phyloP scores from a whole-genome alignment of 306 rosid genomes.

The Lablab purpureus region DNA sequence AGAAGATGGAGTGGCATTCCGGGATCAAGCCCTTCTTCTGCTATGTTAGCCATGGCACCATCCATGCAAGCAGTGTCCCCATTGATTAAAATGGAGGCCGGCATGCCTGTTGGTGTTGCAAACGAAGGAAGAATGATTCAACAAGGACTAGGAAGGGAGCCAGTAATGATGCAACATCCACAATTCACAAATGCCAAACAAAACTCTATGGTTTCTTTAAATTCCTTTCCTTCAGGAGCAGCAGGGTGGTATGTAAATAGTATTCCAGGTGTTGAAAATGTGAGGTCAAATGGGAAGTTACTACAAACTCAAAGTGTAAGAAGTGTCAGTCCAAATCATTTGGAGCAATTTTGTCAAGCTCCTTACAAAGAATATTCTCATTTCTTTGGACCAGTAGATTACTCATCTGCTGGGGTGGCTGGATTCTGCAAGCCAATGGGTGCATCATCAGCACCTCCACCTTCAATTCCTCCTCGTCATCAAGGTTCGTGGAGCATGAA shows the following conservation, averaged over 20 bases:
- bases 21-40: conserved; percentile 62
- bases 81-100: conserved; percentile 52
- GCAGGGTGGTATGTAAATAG: conserved; percentile 64
- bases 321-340: conserved; percentile 9
- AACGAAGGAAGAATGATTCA: conserved; percentile 61
- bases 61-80: conserved; percentile 60
- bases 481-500: conserved; percentile 60
- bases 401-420: conserved; percentile 52
- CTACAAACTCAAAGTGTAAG: conserved; percentile 53
- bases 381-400: conserved; percentile 49
- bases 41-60: conserved; percentile 56
- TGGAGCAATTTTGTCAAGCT: conserved; percentile 66
- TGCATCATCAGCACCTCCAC: conserved; percentile 46
- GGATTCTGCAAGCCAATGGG: conserved; percentile 61
- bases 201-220: conserved; percentile 52
- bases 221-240: conserved; percentile 61
- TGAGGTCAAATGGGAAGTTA: conserved; percentile 61
- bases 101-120: conserved; percentile 49
- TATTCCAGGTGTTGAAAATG: conserved; percentile 45
- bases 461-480: conserved; percentile 39
- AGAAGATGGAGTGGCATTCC: conserved; percentile 68
- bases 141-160: conserved; percentile 67
- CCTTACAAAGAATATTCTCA: conserved; percentile 50
- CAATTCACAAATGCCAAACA: conserved; percentile 64
- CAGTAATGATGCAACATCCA: conserved; percentile 71